Conservation (phyloP, 1,284 basidiomycete genomes). For the Trichosporon asahii region DNA sequence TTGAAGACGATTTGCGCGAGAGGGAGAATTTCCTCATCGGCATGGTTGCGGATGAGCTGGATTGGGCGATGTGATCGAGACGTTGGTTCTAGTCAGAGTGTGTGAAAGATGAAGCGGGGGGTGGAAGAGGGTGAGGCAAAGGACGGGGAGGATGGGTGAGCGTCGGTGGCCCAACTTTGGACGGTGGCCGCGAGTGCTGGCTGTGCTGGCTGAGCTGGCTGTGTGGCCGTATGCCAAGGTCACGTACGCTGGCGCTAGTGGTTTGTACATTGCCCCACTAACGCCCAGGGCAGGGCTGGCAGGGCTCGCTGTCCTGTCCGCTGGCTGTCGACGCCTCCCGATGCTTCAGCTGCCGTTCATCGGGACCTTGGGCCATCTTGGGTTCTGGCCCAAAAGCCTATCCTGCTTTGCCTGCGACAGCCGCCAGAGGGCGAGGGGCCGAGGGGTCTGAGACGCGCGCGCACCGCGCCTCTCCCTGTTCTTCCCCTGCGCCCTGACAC, state of each 20-base stretch:
- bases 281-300: background rate
- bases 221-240: too few relatives aligned
- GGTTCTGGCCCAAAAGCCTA: background rate
- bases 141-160: background rate
- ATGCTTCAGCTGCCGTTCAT: background rate
- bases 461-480: background rate
- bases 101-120: background rate
- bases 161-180: background rate
- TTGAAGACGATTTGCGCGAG: background rate
- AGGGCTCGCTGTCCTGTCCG: too few relatives aligned
- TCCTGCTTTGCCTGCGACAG: background rate
- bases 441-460: background rate
- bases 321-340: background rate
- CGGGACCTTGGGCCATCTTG: background rate
- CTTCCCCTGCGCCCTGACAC: background rate
- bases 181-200: background rate
- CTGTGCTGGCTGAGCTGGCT: background rate
- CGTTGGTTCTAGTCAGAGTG: background rate
- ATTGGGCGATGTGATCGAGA: background rate
- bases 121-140: background rate
- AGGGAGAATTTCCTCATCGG: constrained; percentile 5
- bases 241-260: background rate
- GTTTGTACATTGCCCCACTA: background rate
- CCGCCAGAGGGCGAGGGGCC: background rate
- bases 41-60: background rate